Percentiles rank a stretch among this genome's conserved stretches.
These are phyloP conservation scores for Marasmius sp. DNA, from an alignment of 1,284 basidiomycete species.

Conservation along the genomic window DNA sequence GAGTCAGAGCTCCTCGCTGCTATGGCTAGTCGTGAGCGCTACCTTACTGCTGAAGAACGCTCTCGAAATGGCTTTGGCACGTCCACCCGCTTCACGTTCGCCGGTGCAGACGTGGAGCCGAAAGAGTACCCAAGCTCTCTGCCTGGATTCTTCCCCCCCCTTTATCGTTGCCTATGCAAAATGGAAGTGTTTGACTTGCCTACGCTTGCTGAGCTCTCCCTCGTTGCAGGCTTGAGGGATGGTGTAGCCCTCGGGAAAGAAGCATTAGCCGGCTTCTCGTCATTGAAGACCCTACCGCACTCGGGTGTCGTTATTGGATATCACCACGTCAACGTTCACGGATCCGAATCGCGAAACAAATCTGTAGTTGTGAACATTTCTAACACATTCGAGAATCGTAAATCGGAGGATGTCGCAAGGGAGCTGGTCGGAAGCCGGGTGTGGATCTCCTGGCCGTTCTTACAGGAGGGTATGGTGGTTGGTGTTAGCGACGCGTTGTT, in stretches of 20 bases:
- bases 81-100: slow-evolving; percentile 80
- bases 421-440: slow-evolving; percentile 77
- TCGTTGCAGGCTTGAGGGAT: slow-evolving; percentile 85
- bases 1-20: slow-evolving; percentile 78
- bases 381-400: slow-evolving; percentile 69
- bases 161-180: slow-evolving; percentile 80
- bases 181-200: slow-evolving; percentile 87
- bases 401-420: slow-evolving; percentile 73
- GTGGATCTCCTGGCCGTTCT: slow-evolving; percentile 92
- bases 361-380: slow-evolving; percentile 90
- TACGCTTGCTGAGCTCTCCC: slow-evolving; percentile 82
- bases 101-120: slow-evolving; percentile 52
- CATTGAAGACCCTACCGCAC: slow-evolving; percentile 87
- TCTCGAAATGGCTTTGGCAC: slow-evolving; percentile 79
- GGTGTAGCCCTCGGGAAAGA: slow-evolving; percentile 87
- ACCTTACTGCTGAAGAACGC: slow-evolving; percentile 78
- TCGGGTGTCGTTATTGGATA: slow-evolving; percentile 68
- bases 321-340: slow-evolving; percentile 94
- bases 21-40: slow-evolving; percentile 80
- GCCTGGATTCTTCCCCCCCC: slow-evolving; percentile 91
- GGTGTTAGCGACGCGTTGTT: slow-evolving; percentile 88
- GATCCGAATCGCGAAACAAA: slow-evolving; percentile 86
- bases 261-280: slow-evolving; percentile 95
- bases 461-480: slow-evolving; percentile 88
- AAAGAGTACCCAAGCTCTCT: slow-evolving; percentile 86